These are phyloP conservation scores for Amanita phalloides DNA, from an alignment of 768 basidiomycete genomes.

Conservation along the genomic window DNA sequence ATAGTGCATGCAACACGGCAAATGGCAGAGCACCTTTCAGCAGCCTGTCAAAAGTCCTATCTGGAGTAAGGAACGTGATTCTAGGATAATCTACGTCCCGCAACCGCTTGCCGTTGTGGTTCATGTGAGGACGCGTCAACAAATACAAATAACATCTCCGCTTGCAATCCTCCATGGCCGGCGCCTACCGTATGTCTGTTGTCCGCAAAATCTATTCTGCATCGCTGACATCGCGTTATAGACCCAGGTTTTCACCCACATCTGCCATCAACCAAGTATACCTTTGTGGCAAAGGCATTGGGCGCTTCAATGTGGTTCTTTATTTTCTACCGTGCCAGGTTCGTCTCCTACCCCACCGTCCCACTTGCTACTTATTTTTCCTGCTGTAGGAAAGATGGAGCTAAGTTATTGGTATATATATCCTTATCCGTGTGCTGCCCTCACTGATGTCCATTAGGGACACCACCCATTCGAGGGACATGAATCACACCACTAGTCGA, in stretches of 20 bases:
- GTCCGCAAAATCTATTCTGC: background rate
- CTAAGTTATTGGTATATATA: constrained; percentile 54
- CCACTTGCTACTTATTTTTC: background rate
- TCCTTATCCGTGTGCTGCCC: background rate
- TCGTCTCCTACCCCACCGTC: constrained; percentile 18
- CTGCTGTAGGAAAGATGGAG: constrained; percentile 56
- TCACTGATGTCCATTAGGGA: constrained; percentile 26
- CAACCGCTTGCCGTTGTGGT: constrained; percentile 30
- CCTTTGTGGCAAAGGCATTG: constrained; percentile 72
- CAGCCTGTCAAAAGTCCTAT: constrained; percentile 39
- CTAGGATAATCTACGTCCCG: constrained; percentile 28
- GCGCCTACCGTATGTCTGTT: constrained; percentile 22
- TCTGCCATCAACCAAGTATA: constrained; percentile 66
- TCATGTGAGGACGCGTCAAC: constrained; percentile 24
- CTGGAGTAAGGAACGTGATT: constrained; percentile 33
- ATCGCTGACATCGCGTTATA: constrained; percentile 12
- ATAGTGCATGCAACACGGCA: background rate
- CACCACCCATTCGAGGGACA: constrained; percentile 35
- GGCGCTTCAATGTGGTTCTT: constrained; percentile 99
- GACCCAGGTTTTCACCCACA: constrained; percentile 84
- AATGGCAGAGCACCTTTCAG: constrained; percentile 31
- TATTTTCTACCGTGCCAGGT: constrained; percentile 94
- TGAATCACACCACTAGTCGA: constrained; percentile 29
- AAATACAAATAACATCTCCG: constrained; percentile 21
- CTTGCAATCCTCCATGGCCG: constrained; percentile 24